Percentiles rank a stretch among this genome's conserved stretches.
phyloP scores from a whole-genome alignment of 345 rosid species.

The rapeseed (Brassica napus) region DNA sequence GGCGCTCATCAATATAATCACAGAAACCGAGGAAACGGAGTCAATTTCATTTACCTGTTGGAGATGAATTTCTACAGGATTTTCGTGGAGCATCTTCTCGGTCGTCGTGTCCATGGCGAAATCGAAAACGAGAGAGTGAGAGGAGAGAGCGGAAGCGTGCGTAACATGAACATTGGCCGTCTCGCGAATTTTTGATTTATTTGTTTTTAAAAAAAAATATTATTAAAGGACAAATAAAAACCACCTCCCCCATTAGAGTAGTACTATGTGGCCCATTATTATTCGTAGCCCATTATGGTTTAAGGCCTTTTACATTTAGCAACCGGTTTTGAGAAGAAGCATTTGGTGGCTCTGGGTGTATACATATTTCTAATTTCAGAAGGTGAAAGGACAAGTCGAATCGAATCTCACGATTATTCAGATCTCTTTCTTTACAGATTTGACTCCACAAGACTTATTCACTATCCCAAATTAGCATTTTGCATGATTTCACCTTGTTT shows the following conservation, averaged over 20 bases:
- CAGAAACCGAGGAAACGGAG: not conserved
- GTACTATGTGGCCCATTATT: conserved; percentile 7
- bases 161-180: conserved; percentile 31
- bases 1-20: not conserved
- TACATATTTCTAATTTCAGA: not conserved
- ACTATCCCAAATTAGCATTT: conserved; percentile 1
- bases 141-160: conserved; percentile 23
- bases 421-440: not conserved
- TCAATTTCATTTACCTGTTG: conserved; percentile 5
- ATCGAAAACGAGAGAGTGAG: not conserved
- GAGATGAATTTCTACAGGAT: not conserved
- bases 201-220: too few relatives aligned
- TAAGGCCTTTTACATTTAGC: not conserved
- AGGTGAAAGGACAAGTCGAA: conserved; percentile 6
- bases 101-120: conserved; percentile 30
- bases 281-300: not conserved
- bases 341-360: not conserved
- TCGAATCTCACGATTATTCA: conserved; percentile 12
- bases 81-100: not conserved
- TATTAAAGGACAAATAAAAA: not conserved
- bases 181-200: not conserved
- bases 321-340: not conserved
- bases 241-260: not conserved
- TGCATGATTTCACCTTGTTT: not conserved
- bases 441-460: not conserved